A percentile compares a stretch with the other conserved stretches of the same genome.
These are phyloP conservation scores for Elsinoe fawcettii DNA, from an alignment of 2,329 filamentous ascomycete species.

Conservation along the genomic window DNA sequence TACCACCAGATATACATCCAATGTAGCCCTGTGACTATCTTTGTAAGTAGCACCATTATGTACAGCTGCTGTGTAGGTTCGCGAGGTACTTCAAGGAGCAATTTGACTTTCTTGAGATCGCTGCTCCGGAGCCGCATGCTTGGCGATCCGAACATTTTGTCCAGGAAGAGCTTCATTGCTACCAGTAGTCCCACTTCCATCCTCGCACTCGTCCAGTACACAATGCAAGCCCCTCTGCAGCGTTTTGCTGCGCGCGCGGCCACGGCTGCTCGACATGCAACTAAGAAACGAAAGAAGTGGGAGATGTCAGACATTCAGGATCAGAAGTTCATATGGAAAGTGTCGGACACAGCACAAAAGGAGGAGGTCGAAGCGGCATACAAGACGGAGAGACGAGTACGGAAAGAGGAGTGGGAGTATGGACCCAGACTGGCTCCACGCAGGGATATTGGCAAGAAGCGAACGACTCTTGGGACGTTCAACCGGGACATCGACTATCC, in stretches of 20 bases:
- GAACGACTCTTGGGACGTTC: slow-evolving; percentile 1
- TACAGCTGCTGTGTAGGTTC: too few species aligned
- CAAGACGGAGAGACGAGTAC: neutral
- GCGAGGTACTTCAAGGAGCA: too few species aligned
- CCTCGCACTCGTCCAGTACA: neutral
- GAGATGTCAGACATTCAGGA: neutral
- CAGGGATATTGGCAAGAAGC: slow-evolving; percentile 2
- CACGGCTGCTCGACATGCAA: slow-evolving; percentile 22
- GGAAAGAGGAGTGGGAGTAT: slow-evolving; percentile 8
- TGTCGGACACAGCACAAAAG: neutral
- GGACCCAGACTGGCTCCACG: neutral
- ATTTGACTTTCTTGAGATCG: slow-evolving; percentile 13
- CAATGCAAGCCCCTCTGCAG: slow-evolving; percentile 12
- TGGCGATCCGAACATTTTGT: slow-evolving; percentile 18
- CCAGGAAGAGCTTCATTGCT: slow-evolving; percentile 16
- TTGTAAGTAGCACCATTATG: too few species aligned
- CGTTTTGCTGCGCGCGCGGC: slow-evolving; percentile 17
- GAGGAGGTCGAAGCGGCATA: neutral
- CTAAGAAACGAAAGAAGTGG: neutral
- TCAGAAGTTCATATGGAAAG: neutral
- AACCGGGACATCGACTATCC: neutral
- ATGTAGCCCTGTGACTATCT: too few species aligned
- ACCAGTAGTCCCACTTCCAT: neutral
- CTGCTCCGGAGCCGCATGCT: slow-evolving; percentile 8
- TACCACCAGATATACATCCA: too few species aligned